Percentiles rank a stretch among this genome's conserved stretches.
These are phyloP conservation scores for Dothistroma pini DNA, from an alignment of 2,329 filamentous ascomycete species.

Conservation along the genomic window DNA sequence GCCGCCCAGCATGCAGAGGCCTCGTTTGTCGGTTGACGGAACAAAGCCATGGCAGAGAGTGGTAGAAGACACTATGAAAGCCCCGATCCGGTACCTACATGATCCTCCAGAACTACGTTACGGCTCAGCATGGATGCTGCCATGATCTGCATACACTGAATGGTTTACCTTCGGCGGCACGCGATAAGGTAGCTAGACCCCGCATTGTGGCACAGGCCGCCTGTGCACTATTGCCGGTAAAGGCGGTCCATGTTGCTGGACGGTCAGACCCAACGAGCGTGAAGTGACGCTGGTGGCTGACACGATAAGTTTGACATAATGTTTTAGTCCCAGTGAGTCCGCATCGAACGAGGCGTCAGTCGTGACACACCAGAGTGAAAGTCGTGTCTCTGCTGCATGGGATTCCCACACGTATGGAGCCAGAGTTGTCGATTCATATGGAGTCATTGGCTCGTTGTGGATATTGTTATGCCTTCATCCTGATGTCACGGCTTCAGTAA, in stretches of 20 bases:
- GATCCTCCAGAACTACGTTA: not conserved
- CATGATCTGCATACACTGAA: not conserved
- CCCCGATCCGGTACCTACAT: not conserved
- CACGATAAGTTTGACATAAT: too few species aligned
- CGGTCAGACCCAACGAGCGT: not conserved
- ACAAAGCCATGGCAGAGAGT: not conserved
- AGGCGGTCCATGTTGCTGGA: not conserved
- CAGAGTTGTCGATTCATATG: too few species aligned
- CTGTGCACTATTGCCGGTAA: not conserved
- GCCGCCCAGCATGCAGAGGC: not conserved
- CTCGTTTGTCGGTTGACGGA: not conserved
- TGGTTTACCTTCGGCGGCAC: not conserved
- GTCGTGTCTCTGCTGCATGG: too few species aligned
- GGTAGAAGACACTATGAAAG: not conserved
- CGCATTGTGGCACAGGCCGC: not conserved
- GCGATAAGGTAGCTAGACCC: conserved; percentile 1
- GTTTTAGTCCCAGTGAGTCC: too few species aligned
- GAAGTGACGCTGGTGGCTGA: not conserved
- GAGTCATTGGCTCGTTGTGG: too few species aligned
- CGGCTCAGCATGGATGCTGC: not conserved
- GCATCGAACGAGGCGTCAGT: too few species aligned
- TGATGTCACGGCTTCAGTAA: conserved; percentile 1
- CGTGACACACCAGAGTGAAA: too few species aligned
- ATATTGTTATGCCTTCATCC: not conserved
- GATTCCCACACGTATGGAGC: too few species aligned